A percentile compares a stretch with the other conserved stretches of the same genome.
Conservation (phyloP, 192 early-diverging fungal species). For the Backusella psychrophila region DNA sequence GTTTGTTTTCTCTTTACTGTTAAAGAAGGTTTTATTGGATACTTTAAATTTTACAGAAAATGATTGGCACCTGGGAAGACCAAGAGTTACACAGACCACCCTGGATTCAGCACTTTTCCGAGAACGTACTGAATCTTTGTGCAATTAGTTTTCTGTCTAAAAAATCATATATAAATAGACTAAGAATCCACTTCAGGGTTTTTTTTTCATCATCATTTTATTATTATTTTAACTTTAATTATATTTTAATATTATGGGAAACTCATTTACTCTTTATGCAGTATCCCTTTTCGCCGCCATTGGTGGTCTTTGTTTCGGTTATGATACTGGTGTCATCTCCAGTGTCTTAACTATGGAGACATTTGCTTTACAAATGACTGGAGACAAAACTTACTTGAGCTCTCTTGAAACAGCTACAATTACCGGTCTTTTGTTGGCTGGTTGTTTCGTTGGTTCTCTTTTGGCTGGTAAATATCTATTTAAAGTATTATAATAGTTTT, state of each 20-base stretch:
- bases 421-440: slow-evolving; percentile 60
- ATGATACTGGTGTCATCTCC: slow-evolving; percentile 68
- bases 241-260: slow-evolving; percentile 2
- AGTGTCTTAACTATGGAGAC: slow-evolving; percentile 58
- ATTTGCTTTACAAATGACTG: slow-evolving; percentile 28
- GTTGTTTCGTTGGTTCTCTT: slow-evolving; percentile 72
- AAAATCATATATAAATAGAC: neutral
- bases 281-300: slow-evolving; percentile 45
- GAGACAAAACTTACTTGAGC: neutral
- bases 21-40: neutral
- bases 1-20: neutral
- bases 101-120: neutral
- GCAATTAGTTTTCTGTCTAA: neutral
- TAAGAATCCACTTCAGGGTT: neutral
- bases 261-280: slow-evolving; percentile 17
- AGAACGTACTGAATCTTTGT: neutral
- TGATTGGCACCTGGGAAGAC: slow-evolving; percentile 7
- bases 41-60: neutral
- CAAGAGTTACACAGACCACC: neutral
- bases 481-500: neutral
- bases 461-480: slow-evolving; percentile 43
- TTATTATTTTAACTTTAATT: neutral
- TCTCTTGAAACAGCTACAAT: slow-evolving; percentile 34
- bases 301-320: slow-evolving; percentile 65
- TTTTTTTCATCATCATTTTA: neutral